These are phyloP conservation scores for Euptelea pleiosperma DNA, from an alignment of 164 flowering plant species.

Conservation along the genomic window DNA sequence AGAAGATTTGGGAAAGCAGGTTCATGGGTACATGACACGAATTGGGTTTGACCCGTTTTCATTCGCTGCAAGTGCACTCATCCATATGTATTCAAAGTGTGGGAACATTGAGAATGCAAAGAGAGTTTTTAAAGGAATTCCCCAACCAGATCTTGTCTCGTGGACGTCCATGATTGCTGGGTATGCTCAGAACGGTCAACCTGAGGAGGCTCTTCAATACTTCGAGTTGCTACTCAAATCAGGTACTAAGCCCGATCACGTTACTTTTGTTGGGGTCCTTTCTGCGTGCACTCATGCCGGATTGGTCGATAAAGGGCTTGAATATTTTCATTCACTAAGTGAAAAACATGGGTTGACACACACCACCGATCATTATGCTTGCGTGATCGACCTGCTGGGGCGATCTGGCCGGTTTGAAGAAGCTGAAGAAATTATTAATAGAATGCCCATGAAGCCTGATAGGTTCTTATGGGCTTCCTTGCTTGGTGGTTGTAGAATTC, in stretches of 20 bases:
- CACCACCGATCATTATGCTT: conserved; percentile 32
- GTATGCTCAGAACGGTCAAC: conserved; percentile 32
- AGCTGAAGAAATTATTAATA: conserved; percentile 30
- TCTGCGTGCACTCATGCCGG: conserved; percentile 37
- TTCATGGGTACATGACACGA: conserved; percentile 30
- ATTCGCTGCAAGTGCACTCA: conserved; percentile 25
- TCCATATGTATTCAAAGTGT: conserved; percentile 37
- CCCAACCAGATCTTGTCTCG: conserved; percentile 28
- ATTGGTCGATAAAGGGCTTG: conserved; percentile 29
- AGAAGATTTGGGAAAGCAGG: conserved; percentile 29
- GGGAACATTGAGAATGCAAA: conserved; percentile 27
- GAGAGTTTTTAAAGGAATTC: conserved; percentile 19
- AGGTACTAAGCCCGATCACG: conserved; percentile 29
- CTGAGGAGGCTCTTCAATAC: conserved; percentile 29
- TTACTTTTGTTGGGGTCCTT: conserved; percentile 32
- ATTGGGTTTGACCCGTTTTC: conserved; percentile 26
- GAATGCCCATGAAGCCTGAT: conserved; percentile 32
- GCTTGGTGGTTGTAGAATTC: conserved; percentile 32
- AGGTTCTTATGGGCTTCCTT: conserved; percentile 35
- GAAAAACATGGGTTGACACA: conserved; percentile 26
- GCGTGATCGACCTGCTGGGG: conserved; percentile 30
- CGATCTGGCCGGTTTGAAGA: conserved; percentile 27
- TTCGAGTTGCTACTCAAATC: conserved; percentile 25
- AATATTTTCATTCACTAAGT: conserved; percentile 26
- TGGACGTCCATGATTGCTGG: conserved; percentile 35